These are phyloP conservation scores for Musa troglodytarum DNA, from an alignment of 176 grass and related monocot species.

Conservation along the genomic window DNA sequence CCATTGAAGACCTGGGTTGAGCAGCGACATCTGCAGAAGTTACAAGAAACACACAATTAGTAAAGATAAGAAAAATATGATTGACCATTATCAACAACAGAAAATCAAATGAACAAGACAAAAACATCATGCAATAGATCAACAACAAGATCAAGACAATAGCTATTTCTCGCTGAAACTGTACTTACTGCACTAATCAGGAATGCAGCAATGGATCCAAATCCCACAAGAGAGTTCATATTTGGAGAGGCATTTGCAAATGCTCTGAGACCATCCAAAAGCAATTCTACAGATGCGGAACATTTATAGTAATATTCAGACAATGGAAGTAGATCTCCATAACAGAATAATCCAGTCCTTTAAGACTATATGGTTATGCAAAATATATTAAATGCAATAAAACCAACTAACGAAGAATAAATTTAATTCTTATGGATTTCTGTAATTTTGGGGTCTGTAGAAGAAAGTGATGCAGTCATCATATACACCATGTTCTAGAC, in stretches of 20 bases:
- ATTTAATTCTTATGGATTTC: too few species aligned
- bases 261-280: conserved; percentile 84
- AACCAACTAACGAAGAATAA: too few species aligned
- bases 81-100: background rate
- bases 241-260: conserved; percentile 90
- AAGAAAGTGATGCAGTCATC: too few species aligned
- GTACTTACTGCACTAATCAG: conserved; percentile 78
- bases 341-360: background rate
- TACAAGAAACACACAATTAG: conserved; percentile 1
- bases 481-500: too few species aligned
- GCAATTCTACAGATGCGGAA: conserved; percentile 51
- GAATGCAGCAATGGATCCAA: conserved; percentile 86
- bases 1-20: conserved; percentile 83
- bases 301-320: background rate
- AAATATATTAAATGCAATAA: background rate
- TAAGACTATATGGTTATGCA: background rate
- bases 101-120: background rate
- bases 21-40: conserved; percentile 59
- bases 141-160: conserved; percentile 3
- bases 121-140: background rate
- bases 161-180: background rate
- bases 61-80: conserved; percentile 17
- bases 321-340: background rate
- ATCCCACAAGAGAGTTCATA: conserved; percentile 98
- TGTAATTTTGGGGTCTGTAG: too few species aligned